A percentile compares a stretch with the other conserved stretches of the same genome.
phyloP scores from a whole-genome alignment of 148 eudicot species.

The Cornus suecica region DNA sequence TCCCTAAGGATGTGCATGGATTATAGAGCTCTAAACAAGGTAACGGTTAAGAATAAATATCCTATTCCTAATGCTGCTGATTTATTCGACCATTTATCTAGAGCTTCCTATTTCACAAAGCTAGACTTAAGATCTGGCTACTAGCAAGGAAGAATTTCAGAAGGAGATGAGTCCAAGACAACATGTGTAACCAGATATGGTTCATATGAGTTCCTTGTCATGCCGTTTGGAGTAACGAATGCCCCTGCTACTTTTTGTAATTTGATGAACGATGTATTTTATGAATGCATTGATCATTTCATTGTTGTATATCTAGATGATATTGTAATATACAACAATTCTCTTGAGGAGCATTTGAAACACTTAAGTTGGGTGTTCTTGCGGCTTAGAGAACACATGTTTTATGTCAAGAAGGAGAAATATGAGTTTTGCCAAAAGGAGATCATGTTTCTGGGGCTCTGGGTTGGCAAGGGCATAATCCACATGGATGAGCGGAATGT shows the following conservation, averaged over 20 bases:
- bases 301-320: not conserved
- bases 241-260: not conserved
- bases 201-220: not conserved
- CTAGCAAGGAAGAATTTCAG: too few species aligned
- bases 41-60: constrained; percentile 2
- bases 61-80: not conserved
- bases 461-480: not conserved
- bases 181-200: not conserved
- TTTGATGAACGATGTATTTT: not conserved
- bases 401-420: too few species aligned
- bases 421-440: too few species aligned
- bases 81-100: constrained; percentile 1
- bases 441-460: not conserved
- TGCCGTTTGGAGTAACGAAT: not conserved
- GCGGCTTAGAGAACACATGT: too few species aligned
- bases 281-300: not conserved
- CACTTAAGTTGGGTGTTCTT: not conserved
- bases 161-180: constrained; percentile 5
- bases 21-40: not conserved
- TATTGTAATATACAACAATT: not conserved
- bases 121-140: too few species aligned
- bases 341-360: not conserved
- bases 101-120: not conserved
- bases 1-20: not conserved
- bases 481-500: not conserved